Conservation (phyloP, 345 rosid species). For the Cardiospermum halicacabum region DNA sequence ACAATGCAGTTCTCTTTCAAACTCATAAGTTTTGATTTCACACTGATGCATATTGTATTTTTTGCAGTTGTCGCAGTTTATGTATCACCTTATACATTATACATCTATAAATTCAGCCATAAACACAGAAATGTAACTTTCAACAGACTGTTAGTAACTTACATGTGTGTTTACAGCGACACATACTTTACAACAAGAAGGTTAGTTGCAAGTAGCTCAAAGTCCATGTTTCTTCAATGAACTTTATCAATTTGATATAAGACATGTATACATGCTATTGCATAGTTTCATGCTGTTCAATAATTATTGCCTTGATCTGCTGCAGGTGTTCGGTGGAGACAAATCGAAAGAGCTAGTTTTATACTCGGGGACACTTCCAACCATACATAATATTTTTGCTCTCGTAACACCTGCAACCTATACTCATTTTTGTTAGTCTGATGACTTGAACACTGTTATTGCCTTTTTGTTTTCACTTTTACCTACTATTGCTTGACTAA, state of each 20-base stretch:
- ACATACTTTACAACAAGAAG: slow-evolving; percentile 1
- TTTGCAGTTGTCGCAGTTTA: slow-evolving; percentile 16
- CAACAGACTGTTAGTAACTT: slow-evolving; percentile 6
- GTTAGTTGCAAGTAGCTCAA: slow-evolving; percentile 9
- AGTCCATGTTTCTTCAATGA: no score
- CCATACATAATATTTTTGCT: neutral
- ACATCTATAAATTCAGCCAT: neutral
- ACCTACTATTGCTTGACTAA: neutral
- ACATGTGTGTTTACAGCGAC: neutral
- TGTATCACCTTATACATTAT: neutral
- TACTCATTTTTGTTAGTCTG: neutral
- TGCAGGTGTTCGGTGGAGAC: neutral
- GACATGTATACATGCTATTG: neutral
- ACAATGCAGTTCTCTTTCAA: neutral
- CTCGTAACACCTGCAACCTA: neutral
- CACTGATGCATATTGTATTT: neutral
- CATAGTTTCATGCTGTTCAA: neutral
- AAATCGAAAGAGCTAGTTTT: slow-evolving; percentile 1
- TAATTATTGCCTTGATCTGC: neutral
- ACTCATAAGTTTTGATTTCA: neutral
- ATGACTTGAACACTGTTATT: neutral
- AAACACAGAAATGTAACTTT: slow-evolving; percentile 1
- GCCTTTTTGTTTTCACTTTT: neutral
- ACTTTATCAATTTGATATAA: neutral
- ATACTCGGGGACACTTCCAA: neutral